Base-by-base conservation (phyloP, 2,329 filamentous ascomycete species). In the Thermothelomyces thermophilus region DNA sequence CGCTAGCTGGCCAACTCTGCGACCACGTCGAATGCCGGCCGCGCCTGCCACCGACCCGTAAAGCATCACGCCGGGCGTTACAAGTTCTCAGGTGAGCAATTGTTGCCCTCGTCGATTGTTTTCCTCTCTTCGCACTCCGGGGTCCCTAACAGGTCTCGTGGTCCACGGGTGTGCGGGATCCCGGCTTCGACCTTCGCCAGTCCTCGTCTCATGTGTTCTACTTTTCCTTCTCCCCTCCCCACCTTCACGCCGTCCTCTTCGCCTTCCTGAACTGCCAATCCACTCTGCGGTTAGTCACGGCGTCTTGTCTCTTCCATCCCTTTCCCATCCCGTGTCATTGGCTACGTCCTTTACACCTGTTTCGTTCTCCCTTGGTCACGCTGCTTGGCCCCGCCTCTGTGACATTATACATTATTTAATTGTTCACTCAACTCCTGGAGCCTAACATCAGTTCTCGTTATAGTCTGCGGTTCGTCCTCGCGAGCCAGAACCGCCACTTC, bases 81-180 rank as follows among this genome's bases (percentile, higher is more conserved):
- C 42, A 20, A 14, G 4, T 20, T 41, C 17, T 33, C 36, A 52
- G 46, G 50, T 52, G 36, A 48, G 50, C 41, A 33, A 41, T 37
- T 33, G 26, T 22, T 33, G 11, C 41, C 17, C 41, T 13, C 34
- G 24, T 13, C 24, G 17, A 24, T 10, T 20, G 9, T 16, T 39
- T 33, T 44, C 10, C 19, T 37, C 11, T 13, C 28, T 24, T 20
- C 30, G 13, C 22, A 34, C 24, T 33, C 11, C 42, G n/a, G 33
- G 17, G 10, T 45, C n/a, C 24, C 33, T 35, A 26, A 30, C 11
- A n/a, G 40, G 13, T 26, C 9, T 26, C 24, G 24, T 26, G 24
- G 24, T 26, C 5, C 24, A 26, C 24, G 24, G 24, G 24, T 26
- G 5, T n/a, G n/a, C n/a, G n/a, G n/a, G n/a, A n/a, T 9, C 24